A percentile compares a stretch with the other conserved stretches of the same genome.
Evolutionary conservation across 192 early-diverging fungal species (phyloP).

Genomic region (Coemansia guatemalensis): DNA sequence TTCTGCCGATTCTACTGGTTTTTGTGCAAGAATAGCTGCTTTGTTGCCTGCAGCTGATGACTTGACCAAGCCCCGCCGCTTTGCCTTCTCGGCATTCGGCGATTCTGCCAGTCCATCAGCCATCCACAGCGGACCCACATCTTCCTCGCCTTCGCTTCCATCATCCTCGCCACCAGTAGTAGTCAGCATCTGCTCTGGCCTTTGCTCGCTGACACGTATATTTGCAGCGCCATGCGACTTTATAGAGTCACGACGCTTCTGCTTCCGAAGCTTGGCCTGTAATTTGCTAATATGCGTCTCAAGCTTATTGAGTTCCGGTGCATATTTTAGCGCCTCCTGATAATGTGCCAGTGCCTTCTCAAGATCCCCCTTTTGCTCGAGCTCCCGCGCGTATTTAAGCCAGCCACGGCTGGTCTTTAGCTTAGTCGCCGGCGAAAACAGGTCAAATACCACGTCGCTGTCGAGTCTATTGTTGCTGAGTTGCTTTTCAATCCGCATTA

Average conservation of each 20-base stretch:
- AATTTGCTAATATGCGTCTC: constrained; percentile 51
- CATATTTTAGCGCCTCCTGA: constrained; percentile 50
- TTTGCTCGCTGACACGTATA: constrained; percentile 13
- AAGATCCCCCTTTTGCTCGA: constrained; percentile 51
- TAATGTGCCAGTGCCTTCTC: constrained; percentile 54
- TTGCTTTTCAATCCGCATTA: constrained; percentile 49
- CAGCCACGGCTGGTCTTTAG: constrained; percentile 57
- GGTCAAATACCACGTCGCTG: constrained; percentile 38
- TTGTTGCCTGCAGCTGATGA: not conserved
- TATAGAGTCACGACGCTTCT: constrained; percentile 41
- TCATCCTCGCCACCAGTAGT: not conserved
- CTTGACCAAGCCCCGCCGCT: constrained; percentile 11
- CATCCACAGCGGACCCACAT: constrained; percentile 39
- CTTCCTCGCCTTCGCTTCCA: constrained; percentile 21
- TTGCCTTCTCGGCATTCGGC: constrained; percentile 49
- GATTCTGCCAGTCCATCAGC: constrained; percentile 42
- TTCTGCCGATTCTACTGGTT: not conserved
- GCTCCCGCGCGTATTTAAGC: constrained; percentile 53
- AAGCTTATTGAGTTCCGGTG: constrained; percentile 51
- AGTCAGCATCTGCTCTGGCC: not conserved
- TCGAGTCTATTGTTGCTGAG: constrained; percentile 29
- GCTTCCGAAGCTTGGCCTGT: constrained; percentile 21
- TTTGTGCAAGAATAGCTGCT: not conserved
- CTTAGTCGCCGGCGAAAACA: constrained; percentile 59
- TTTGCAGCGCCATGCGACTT: constrained; percentile 32